These are phyloP conservation scores for Gaultheria prostrata DNA, from an alignment of 148 eudicot species.

Conservation along the genomic window DNA sequence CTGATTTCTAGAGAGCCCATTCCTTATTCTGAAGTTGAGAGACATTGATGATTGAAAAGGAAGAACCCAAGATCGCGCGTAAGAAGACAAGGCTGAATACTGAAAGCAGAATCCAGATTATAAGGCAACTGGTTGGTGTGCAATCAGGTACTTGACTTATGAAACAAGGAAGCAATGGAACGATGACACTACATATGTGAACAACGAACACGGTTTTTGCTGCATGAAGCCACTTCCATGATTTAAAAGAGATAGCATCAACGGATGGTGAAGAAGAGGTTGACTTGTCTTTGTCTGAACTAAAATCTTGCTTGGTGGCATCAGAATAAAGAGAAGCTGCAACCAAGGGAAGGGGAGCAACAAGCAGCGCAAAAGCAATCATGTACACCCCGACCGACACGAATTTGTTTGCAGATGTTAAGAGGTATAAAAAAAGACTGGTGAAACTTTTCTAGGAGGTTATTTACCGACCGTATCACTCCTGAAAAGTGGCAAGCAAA, in stretches of 20 bases:
- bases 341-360: constrained; percentile 86
- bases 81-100: constrained; percentile 44
- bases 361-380: constrained; percentile 84
- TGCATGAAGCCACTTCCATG: constrained; percentile 89
- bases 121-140: constrained; percentile 43
- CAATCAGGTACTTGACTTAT: constrained; percentile 47
- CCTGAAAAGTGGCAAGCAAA: constrained; percentile 23
- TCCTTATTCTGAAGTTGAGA: constrained; percentile 33
- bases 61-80: constrained; percentile 41
- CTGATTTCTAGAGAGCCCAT: constrained; percentile 79
- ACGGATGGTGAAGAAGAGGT: constrained; percentile 24
- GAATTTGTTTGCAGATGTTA: constrained; percentile 79
- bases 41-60: constrained; percentile 27
- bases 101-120: constrained; percentile 62
- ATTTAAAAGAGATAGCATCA: constrained; percentile 21
- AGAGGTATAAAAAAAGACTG: constrained; percentile 90
- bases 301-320: constrained; percentile 34
- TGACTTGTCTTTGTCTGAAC: constrained; percentile 19
- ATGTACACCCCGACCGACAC: constrained; percentile 97
- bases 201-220: constrained; percentile 68
- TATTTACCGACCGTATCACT: constrained; percentile 76
- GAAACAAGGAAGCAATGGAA: constrained; percentile 67
- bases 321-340: constrained; percentile 86
- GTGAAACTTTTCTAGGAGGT: constrained; percentile 97
- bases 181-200: constrained; percentile 67